Evolutionary conservation across 2,329 filamentous ascomycete genomes (phyloP), one percentile per base, ranked within the genome.

Genomic region (Fusarium decemcellulare): DNA sequence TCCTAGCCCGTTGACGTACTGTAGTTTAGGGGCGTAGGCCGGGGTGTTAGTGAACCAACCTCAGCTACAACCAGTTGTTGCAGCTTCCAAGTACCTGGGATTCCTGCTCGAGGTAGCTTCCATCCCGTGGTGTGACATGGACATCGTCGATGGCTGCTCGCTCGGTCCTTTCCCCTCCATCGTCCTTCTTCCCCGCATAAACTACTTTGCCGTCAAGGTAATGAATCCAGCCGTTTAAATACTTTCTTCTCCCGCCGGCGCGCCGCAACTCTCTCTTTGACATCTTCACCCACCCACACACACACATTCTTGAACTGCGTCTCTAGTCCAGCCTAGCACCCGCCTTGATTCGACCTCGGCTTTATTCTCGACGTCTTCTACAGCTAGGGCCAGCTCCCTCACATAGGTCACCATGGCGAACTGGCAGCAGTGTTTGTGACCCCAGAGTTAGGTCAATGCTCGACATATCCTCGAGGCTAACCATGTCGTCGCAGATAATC

Each of bases 401-500:
- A 15, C 30, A 52, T 15, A 54, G 14, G 39, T 57, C 69, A 74
- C 39, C 68, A 78, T 78, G 76, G 73, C 71, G 37, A 73, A 77
- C 60, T 74, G 73, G 70, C 74, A 71, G 57, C 67, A 72, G 16
- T 75, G 77, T 79, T 75, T 44, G 76, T 65, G 16, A 14, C 15
- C 23, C 18, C 42, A 42, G 14, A 43, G 42, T 8, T 30, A 15
- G 16, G 30, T 48, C 18, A 5, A 32, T 48, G 36, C 23, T 39
- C 29, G 8, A 18, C 40, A 51, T 47, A 12, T 16, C 27, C 18
- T 32, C 16, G 15, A 23, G 12, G 55, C 71, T 74, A 39, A 75
- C 59, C 27, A 40, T 29, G 8, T 29, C 18, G 12, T 54, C 32
- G 32, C 67, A 93, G 91, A 89, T 77, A 96, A 96, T 79, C 93